Evolutionary conservation across 1,139 yeast genomes (phyloP), one percentile per base, ranked within the genome.

Genomic region (Taphrina deformans): DNA sequence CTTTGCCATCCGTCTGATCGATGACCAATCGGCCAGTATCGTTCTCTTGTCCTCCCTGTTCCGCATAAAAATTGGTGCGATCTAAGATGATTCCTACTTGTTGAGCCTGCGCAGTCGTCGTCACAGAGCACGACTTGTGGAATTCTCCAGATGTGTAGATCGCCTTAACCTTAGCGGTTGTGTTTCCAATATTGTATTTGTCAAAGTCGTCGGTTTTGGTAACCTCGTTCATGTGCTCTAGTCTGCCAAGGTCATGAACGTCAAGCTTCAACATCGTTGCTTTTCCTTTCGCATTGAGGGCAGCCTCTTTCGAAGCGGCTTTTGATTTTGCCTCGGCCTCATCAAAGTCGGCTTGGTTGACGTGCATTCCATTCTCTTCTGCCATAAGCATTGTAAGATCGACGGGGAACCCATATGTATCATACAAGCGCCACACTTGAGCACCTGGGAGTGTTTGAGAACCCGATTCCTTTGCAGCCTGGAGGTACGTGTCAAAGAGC

Each of bases 391-490:
- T 85, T 46, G 99, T 95, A 76, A 93, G 84, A 78, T 93, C 99
- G 65, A 91, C 97, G 50, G 99, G 99, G 88, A 93, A 93, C 66
- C 99, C 99, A 74, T 92, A 93, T n/a, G 99, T 95, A 73, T 93
- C 99, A 73, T 95, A 95, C 73, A 93, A 82, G 79, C 99, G 85
- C 99, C 99, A 93, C 48, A 93, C 99, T 74, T 93, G 97, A 73
- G 84, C 87, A 75, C 99, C 99, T 61, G 89, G 84, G 69, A 93
- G 82, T 48, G 88, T 84, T 76, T 87, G 92, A 35, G 87, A 83
- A 74, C 86, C 85, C 67, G 88, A 81, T 65, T 98, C 96, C 73
- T 85, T 84, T 2, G 67, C 65, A 48, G 56, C 59, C 58, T 83
- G 83, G 60, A 97, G 96, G 74, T 93, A 92, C 75, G 89, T 89